Evolutionary conservation across 2,329 filamentous ascomycete genomes (phyloP), one percentile per base, ranked within the genome.

Genomic region (Berkeleyomyces basicola): DNA sequence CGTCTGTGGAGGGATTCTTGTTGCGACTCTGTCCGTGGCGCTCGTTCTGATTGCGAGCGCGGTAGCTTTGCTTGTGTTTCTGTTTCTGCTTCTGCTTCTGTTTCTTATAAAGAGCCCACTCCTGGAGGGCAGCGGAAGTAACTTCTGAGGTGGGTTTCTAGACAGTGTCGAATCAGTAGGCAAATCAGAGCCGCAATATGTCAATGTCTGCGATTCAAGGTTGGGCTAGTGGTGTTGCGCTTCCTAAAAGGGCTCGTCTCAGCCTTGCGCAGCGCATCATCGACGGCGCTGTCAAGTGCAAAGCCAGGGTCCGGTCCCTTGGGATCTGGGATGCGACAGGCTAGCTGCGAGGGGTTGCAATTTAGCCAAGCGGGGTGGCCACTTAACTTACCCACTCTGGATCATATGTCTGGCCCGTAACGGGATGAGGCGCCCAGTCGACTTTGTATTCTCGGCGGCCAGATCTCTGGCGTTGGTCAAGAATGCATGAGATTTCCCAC

Each of bases 401-500:
- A n/a, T 61, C 39, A 33, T 58, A 65, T 43, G 61, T 61, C 53
- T 63, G 40, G 36, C 64, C 61, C 10, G 61, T 65, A 10, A 49
- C 59, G 10, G 49, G 46, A 55, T 65, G 40, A 16, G 61, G 64
- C 40, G 61, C 58, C 64, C 64, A 65, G 58, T 63, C 64, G 23
- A 65, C 64, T 39, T 63, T 59, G 53, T 63, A 65, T 53, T 65
- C 49, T 40, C 42, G 14, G 31, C 51, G 49, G 44, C 64, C 58
- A 36, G 42, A 39, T 49, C 49, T 57, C 37, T 9, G 42, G 11
- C 64, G 47, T 43, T 63, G 58, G 10, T 40, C 61, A 39, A 65
- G 59, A 43, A 65, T 58, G 37, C 61, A 40, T n/a, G 33, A 51
- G 51, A 65, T 65, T 61, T 60, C 58, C 63, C 64, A 63, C 58